Percentiles rank a stretch among this genome's conserved stretches.
Evolutionary conservation across 148 eudicot species (phyloP).

Genomic region (Rhododendron ferrugineum): DNA sequence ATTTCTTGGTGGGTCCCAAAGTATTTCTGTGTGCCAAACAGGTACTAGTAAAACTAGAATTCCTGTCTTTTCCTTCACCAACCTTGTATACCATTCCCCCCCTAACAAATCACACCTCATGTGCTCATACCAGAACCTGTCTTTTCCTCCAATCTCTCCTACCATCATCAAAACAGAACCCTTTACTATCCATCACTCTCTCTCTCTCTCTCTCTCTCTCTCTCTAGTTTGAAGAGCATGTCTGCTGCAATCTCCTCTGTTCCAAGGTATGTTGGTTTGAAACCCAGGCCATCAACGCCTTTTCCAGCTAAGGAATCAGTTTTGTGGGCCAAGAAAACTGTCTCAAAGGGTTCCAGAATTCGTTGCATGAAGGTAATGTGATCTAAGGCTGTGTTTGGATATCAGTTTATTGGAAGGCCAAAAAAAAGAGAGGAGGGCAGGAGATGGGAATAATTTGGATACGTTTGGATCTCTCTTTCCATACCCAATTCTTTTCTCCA

Average conservation of each 20-base stretch:
- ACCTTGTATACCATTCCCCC: background rate
- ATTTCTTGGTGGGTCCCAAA: background rate
- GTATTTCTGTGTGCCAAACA: background rate
- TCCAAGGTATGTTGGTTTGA: slow-evolving; percentile 16
- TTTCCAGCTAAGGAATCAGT: slow-evolving; percentile 22
- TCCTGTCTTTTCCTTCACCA: background rate
- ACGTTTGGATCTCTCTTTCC: background rate
- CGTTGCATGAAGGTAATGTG: slow-evolving; percentile 40
- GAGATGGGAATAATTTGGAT: background rate
- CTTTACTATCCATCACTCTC: background rate
- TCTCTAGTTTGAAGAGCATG: slow-evolving; percentile 9
- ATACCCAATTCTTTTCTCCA: background rate
- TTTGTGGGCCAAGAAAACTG: slow-evolving; percentile 32
- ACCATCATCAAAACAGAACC: background rate
- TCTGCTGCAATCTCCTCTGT: slow-evolving; percentile 23
- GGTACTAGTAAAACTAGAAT: background rate
- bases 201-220: background rate
- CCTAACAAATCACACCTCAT: background rate
- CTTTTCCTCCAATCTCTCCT: background rate
- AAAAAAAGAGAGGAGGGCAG: background rate
- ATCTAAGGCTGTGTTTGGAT: background rate
- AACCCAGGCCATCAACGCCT: slow-evolving; percentile 16
- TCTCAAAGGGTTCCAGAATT: slow-evolving; percentile 31
- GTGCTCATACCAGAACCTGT: background rate
- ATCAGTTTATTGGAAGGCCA: background rate